Evolutionary conservation across 371 early-diverging fungal species (phyloP).

Genomic region (Mortierella sp.): DNA sequence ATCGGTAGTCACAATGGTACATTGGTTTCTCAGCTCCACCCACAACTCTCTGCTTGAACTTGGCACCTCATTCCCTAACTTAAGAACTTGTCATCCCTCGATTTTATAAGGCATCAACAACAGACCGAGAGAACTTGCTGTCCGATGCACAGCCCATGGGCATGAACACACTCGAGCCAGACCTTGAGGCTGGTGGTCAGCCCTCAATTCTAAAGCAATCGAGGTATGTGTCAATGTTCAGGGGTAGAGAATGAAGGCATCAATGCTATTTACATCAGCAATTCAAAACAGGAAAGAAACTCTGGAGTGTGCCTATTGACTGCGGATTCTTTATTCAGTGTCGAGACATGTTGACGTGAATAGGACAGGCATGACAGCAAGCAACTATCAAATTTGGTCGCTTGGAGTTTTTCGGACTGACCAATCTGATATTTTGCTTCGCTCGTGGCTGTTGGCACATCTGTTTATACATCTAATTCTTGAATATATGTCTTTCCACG

Average conservation of each 20-base stretch:
- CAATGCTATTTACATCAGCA: background rate
- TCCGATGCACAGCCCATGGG: conserved; percentile 56
- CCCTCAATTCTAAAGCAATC: conserved; percentile 54
- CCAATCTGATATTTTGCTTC: background rate
- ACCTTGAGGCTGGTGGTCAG: conserved; percentile 46
- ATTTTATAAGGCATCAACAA: conserved; percentile 23
- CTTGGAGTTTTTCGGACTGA: no score
- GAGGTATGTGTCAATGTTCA: conserved; percentile 27
- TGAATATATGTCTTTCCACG: background rate
- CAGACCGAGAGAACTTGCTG: conserved; percentile 49
- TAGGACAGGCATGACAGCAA: no score
- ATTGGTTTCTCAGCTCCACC: no score
- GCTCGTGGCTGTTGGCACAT: no score
- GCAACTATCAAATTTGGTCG: no score
- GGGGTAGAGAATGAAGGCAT: background rate
- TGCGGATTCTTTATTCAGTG: background rate
- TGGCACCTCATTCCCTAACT: conserved; percentile 1
- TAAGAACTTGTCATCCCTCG: background rate
- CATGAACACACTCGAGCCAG: conserved; percentile 44
- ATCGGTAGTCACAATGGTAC: conserved; percentile 1
- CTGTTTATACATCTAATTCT: background rate
- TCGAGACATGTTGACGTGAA: no score
- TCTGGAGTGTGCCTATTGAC: background rate
- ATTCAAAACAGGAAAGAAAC: background rate
- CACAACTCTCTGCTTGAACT: background rate